Evolutionary conservation across 2,329 filamentous ascomycete species (phyloP), one percentile per base, ranked within the genome.

Genomic region (Nannizzia gypsea): DNA sequence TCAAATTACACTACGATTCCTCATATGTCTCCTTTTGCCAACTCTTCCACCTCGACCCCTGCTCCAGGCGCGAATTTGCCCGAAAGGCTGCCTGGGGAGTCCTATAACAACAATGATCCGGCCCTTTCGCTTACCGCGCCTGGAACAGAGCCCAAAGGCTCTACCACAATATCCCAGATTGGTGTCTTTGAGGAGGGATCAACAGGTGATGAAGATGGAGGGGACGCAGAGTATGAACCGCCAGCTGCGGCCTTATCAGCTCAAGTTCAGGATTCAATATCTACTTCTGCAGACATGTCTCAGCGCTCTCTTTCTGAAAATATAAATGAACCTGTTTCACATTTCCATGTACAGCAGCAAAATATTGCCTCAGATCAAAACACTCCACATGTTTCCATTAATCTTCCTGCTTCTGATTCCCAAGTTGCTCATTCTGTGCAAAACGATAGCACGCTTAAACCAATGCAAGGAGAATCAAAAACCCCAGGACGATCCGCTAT

Each of bases 111-210:
- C 64, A 67, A 70, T 63, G 66, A 62, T 64, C 59, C 62, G 61
- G 65, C 67, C 60, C 62, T 66, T 65, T 70, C 69, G 58, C 66
- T 72, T 57, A 65, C 68, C 62, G 66, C 71, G 60, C 69, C 72
- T 60, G 69, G 63, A 64, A 64, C 67, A 66, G 69, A 73, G 64
- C 70, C 72, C 63, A 68, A 68, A 65, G 64, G 65, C 58, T 69
- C 64, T 9, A 67, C 70, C 61, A 67, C 72, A 61, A 63, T 66
- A 59, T 65, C 78, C 67, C 79, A 77, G 67, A 82, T 77, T 68
- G 81, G 81, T 70, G 82, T 82, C 66, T 84, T 84, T 76, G 79
- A 83, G 72, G 78, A 81, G 70, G 82, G 84, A 73, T 81, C 83
- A 50, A n/a, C 55, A 69, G 79, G 80, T 71, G 79, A 81, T 67